Evolutionary conservation across 2,329 filamentous ascomycete species (phyloP).

Genomic region (Cytospora mali): DNA sequence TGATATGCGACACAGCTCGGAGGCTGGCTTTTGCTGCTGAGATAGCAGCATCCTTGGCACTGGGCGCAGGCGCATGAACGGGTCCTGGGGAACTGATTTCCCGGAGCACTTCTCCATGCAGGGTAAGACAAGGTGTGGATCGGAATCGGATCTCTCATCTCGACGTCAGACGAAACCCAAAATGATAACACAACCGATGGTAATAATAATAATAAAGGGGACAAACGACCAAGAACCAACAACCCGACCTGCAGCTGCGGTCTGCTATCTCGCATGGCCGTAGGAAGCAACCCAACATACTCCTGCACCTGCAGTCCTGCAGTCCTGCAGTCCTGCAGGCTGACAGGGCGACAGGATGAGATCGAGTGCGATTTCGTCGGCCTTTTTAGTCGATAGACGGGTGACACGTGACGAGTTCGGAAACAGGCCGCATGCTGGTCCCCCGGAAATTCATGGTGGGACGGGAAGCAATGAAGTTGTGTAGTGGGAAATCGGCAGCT

Average conservation of each 20-base stretch:
- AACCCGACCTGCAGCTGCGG: neutral
- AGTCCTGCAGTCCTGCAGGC: no score
- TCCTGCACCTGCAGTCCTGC: no score
- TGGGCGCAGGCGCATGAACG: neutral
- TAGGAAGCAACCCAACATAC: neutral
- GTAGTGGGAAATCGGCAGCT: neutral
- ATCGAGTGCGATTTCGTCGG: neutral
- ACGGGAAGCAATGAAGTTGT: neutral
- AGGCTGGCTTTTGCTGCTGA: neutral
- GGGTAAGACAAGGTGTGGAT: neutral
- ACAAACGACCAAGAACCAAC: no score
- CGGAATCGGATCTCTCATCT: neutral
- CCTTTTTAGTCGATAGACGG: neutral
- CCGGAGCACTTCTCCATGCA: neutral
- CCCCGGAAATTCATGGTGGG: neutral
- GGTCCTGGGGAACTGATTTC: neutral
- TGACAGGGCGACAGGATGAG: no score
- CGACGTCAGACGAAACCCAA: neutral
- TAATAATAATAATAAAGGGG: no score
- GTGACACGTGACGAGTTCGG: neutral
- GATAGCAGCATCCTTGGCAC: neutral
- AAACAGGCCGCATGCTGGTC: neutral
- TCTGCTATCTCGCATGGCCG: neutral
- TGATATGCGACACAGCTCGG: neutral
- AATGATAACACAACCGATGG: neutral